Evolutionary conservation across 1,284 basidiomycete species (phyloP), one percentile per base, ranked within the genome.

Genomic region (Ustilago cynodontis): DNA sequence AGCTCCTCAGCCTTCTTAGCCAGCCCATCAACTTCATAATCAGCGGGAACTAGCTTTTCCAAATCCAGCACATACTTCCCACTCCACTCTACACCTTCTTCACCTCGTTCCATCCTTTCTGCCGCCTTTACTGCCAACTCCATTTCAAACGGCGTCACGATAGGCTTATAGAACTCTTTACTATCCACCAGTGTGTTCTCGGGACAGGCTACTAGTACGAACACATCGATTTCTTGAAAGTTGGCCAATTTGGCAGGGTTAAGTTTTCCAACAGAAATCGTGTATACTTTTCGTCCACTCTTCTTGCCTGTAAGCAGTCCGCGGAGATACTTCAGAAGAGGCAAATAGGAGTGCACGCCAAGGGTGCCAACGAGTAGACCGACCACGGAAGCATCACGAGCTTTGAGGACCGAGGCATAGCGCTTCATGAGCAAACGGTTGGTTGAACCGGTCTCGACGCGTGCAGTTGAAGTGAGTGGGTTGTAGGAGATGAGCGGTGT

Each of bases 171-270:
- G 84, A 95, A 99, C 26, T 98, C 95, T 91, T 77, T 79, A 0
- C 92, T 89, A 55, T 97, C 94, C 18, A 97, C 90, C 41, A 98
- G 86, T 56, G 93, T 94, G 80, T 96, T 96, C 85, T 99, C 96
- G 0, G 92, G 92, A 86, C 96, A 99, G 0, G 95, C 95, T 1
- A 98, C 92, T 65, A 98, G 89, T 6, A 99, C 92, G 82, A 95
- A 99, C 82, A 94, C 95, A 84, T 98, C 96, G 57, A 99, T 92
- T 86, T 98, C 95, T 81, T 94, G 90, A 86, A 98, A 98, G 85
- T 99, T 99, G 13, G 92, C 96, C 35, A 99, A 88, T 84, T 99
- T 99, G 18, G 95, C 91, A 0, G 96, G 96, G 80, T 94, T 98
- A 63, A 98, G 89, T 86, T 98, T 95, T 33, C 97, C 97, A 0